Percentiles rank a stretch among this genome's conserved stretches.
Conservation (phyloP, 805 yeast species). For the Candida ortonii region DNA sequence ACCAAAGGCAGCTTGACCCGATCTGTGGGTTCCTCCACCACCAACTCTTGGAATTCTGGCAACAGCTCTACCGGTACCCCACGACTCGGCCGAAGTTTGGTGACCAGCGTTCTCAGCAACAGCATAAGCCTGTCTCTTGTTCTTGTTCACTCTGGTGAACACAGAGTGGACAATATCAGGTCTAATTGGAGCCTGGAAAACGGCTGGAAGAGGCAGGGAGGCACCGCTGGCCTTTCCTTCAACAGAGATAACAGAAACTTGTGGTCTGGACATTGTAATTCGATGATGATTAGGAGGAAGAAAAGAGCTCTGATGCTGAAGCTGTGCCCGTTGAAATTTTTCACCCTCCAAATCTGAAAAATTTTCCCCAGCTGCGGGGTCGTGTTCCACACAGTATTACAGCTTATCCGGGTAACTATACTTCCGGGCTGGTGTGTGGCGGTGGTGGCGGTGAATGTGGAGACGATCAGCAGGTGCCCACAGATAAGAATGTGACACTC, state of each 20-base stretch:
- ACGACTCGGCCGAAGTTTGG: constrained; percentile 99
- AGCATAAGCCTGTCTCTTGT: constrained; percentile 99
- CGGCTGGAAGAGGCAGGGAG: constrained; percentile 94
- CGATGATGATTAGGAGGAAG: constrained; percentile 3
- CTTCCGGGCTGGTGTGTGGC: no score
- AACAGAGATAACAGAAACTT: constrained; percentile 86
- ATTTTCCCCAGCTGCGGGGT: constrained; percentile 2
- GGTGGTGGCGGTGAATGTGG: no score
- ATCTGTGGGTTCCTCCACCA: constrained; percentile 99
- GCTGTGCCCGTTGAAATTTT: not conserved
- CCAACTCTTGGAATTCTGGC: constrained; percentile 99
- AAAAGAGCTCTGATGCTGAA: not conserved
- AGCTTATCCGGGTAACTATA: constrained; percentile 13
- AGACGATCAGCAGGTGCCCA: no score
- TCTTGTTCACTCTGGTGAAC: constrained; percentile 97
- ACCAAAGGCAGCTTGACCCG: constrained; percentile 99
- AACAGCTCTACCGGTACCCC: constrained; percentile 99
- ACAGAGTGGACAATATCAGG: constrained; percentile 99
- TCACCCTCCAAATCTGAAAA: constrained; percentile 5
- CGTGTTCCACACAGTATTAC: constrained; percentile 2
- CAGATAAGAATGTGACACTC: no score
- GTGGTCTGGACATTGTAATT: constrained; percentile 67
- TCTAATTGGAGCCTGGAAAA: constrained; percentile 99
- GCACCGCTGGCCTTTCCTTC: constrained; percentile 83
- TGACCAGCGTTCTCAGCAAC: constrained; percentile 99